These are phyloP conservation scores for Skeletonema tropicum DNA, from an alignment of 108 stramenopile species.

Conservation along the genomic window DNA sequence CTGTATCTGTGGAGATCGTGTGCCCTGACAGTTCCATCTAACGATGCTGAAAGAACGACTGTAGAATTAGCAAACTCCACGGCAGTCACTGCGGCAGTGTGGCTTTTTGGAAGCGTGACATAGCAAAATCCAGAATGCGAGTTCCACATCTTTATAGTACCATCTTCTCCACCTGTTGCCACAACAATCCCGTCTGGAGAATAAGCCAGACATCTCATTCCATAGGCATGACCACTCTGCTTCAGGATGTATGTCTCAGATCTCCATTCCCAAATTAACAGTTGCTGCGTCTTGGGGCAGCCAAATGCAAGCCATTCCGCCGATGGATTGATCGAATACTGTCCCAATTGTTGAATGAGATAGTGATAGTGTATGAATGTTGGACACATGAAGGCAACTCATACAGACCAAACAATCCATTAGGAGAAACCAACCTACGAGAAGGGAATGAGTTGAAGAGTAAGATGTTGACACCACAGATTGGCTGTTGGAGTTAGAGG, in stretches of 20 bases:
- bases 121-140: conserved; percentile 96
- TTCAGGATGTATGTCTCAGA: conserved; percentile 98
- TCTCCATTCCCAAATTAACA: conserved; percentile 99
- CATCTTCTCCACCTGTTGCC: conserved; percentile 98
- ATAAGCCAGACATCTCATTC: conserved; percentile 92
- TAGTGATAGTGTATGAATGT: conserved; percentile 90
- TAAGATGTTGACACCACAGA: conserved; percentile 65
- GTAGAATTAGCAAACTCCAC: conserved; percentile 89
- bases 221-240: conserved; percentile 97
- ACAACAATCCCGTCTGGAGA: conserved; percentile 93
- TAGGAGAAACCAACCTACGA: conserved; percentile 90
- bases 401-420: conserved; percentile 96
- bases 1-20: conserved; percentile 96
- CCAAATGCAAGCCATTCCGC: conserved; percentile 98
- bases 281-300: conserved; percentile 90
- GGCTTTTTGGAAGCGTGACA: conserved; percentile 92
- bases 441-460: conserved; percentile 62
- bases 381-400: conserved; percentile 89
- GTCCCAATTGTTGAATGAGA: conserved; percentile 73
- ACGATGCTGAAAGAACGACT: conserved; percentile 90
- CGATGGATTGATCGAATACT: conserved; percentile 82
- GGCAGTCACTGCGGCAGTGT: conserved; percentile 94
- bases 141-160: conserved; percentile 98
- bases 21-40: conserved; percentile 97
- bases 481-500: conserved; percentile 63